phyloP scores from a whole-genome alignment of 345 rosid species.

The Streptanthus diversifolius region DNA sequence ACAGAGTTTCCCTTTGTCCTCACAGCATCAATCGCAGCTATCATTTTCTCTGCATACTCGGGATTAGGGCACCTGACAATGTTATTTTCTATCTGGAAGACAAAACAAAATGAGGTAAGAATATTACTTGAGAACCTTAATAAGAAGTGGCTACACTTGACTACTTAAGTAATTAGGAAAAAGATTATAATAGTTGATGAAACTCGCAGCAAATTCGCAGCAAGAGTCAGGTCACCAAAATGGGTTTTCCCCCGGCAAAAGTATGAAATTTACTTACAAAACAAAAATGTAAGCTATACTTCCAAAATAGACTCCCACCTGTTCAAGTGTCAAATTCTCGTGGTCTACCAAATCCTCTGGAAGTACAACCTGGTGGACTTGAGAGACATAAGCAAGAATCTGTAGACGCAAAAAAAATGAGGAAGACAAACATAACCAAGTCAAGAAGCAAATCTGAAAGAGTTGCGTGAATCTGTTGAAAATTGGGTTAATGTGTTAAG shows the following conservation, averaged over 20 bases:
- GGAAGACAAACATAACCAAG: background rate
- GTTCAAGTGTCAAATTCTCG: slow-evolving; percentile 63
- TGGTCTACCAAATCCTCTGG: slow-evolving; percentile 72
- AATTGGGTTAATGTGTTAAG: background rate
- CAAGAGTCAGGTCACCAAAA: background rate
- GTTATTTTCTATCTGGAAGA: slow-evolving; percentile 81
- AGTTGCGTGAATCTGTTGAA: background rate
- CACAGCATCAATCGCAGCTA: slow-evolving; percentile 82
- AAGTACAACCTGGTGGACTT: slow-evolving; percentile 78
- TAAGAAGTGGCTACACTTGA: background rate
- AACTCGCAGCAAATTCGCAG: background rate
- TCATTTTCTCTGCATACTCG: slow-evolving; percentile 95
- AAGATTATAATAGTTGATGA: background rate
- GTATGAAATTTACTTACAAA: background rate
- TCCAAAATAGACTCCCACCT: slow-evolving; percentile 41
- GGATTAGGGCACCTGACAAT: slow-evolving; percentile 96
- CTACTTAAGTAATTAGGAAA: background rate
- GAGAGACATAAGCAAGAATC: slow-evolving; percentile 95
- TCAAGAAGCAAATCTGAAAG: background rate
- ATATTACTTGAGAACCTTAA: background rate
- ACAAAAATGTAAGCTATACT: background rate
- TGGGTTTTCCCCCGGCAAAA: background rate
- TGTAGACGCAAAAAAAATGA: slow-evolving; percentile 28
- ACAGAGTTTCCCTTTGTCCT: slow-evolving; percentile 85
- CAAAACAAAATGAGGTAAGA: slow-evolving; percentile 3